Percentiles rank a stretch among this genome's conserved stretches.
Conservation (phyloP, 1,284 basidiomycete genomes). For the Cryptococcus floricola region DNA sequence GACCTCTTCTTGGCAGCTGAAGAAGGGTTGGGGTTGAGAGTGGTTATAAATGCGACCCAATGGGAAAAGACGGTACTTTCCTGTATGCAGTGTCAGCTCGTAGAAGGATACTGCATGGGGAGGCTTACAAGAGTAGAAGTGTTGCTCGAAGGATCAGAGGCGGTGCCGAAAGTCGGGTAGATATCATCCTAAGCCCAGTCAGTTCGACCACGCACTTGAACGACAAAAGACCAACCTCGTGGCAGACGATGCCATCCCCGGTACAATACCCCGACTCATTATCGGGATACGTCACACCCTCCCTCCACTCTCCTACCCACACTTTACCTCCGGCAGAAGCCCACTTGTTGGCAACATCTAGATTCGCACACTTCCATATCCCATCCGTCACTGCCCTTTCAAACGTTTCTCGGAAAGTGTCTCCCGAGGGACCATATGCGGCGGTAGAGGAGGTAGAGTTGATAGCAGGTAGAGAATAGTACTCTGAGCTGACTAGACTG, state of each 20-base stretch:
- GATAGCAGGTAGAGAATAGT: conserved; percentile 54
- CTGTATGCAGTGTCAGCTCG: conserved; percentile 2
- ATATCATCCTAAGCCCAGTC: conserved; percentile 34
- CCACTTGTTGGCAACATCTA: conserved; percentile 67
- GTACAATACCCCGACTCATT: conserved; percentile 49
- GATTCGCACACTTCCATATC: conserved; percentile 57
- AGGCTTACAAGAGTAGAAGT: conserved; percentile 13
- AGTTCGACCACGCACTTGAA: background rate
- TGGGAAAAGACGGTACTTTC: conserved; percentile 15
- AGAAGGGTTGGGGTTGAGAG: conserved; percentile 25
- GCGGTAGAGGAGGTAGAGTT: background rate
- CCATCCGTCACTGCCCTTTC: conserved; percentile 63
- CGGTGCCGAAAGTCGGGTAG: conserved; percentile 35
- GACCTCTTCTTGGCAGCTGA: background rate
- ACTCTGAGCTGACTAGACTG: conserved; percentile 53
- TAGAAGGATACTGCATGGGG: background rate
- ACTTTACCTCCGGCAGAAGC: conserved; percentile 60
- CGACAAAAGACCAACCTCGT: conserved; percentile 27
- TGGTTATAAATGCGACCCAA: conserved; percentile 38
- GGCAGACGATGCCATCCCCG: conserved; percentile 32
- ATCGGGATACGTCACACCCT: conserved; percentile 65
- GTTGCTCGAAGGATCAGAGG: conserved; percentile 6
- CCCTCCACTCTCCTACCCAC: conserved; percentile 63
- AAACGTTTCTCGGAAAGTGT: conserved; percentile 54
- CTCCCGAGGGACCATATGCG: conserved; percentile 35